Evolutionary conservation across 345 rosid genomes (phyloP), one percentile per base, ranked within the genome.

Genomic region (Physaria fendleri): DNA sequence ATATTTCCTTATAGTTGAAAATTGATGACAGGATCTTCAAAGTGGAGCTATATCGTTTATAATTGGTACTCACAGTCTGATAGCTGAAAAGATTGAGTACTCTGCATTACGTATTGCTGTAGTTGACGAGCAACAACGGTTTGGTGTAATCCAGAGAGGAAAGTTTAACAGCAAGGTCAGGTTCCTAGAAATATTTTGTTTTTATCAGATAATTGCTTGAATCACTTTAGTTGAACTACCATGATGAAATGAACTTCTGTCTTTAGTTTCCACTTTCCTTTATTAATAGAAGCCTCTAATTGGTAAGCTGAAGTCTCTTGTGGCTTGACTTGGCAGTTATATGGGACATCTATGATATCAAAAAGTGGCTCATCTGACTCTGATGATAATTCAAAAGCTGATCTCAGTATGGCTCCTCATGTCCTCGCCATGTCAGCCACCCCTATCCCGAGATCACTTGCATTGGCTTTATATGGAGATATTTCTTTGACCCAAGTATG

Each of bases 101-200:
- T 74, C 84, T 48, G 77, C 88, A 56, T 71, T 89, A 72, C 90
- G 99, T n/a, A 85, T 93, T 55, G 81, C 99, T 40, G 86, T 93
- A 61, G 97, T 93, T 52, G 99, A 93, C 69, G 97, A 89, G 79
- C 95, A 89, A 57, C 99, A 93, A 73, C 89, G 97, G 41, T 92
- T 92, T 86, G 98, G 98, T 44, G 97, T 92, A 59, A 83, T 93
- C 73, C 99, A 93, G 71, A 87, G 99, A 74, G 99, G 97, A 69
- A 86, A 80, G 49, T 89, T 93, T 71, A 93, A 83, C 78, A 83
- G 87, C 78, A 93, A 87, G 99, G 99, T 93, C 33, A 41, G 42
- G 13, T 18, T 44, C 30, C 41, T 43, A 41, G 1, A 5, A 5
- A 32, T 48, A 18, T 28, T 10, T 35, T 42, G 5, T 15, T 61